Evolutionary conservation across 2,329 filamentous ascomycete species (phyloP), one percentile per base, ranked within the genome.

Genomic region (Ploettnerulaceae sp.): DNA sequence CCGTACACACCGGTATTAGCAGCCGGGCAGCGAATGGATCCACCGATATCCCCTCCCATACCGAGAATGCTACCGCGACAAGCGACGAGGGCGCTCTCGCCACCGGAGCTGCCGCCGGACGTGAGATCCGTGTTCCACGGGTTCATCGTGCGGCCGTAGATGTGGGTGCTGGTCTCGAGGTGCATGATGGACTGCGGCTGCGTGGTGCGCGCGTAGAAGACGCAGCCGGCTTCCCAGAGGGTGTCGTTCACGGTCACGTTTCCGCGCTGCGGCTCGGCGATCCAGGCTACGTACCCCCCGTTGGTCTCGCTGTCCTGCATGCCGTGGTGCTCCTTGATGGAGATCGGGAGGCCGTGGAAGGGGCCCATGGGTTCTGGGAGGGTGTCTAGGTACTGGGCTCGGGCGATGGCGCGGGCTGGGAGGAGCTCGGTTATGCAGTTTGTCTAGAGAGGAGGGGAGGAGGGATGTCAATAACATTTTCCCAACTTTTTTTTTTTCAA

Each of bases 161-260:
- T 61, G 54, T 81, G 74, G 58, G 82, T 83, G 33, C 74, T 70
- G 5, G 71, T 73, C 57, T 83, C 79, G n/a, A 55, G 37, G 34
- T 47, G 48, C 50, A 59, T 67, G 28, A 76, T 61, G 5, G 47
- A 32, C 1, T 61, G 61, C 1, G 64, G 65, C 48, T 77, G 74
- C 1, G 82, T 86, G 0, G 82, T 85, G 63, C 86, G 84, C 46
- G 76, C 72, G 53, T 84, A 82, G 20, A 82, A 66, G 0, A 86
- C 71, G 1, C 81, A 81, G 0, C 83, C 83, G 0, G 79, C 69
- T n/a, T 69, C 67, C 22, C 74, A 66, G 5, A 86, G 63, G 0
- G 82, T 64, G 3, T 74, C 68, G 1, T 83, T 74, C 7, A 84
- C 65, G 9, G 22, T 41, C 15, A 37, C 38, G 17, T 47, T 21